Percentiles rank a stretch among this genome's conserved stretches.
Conservation (phyloP, 768 basidiomycete species). For the Termitomyces sp. region DNA sequence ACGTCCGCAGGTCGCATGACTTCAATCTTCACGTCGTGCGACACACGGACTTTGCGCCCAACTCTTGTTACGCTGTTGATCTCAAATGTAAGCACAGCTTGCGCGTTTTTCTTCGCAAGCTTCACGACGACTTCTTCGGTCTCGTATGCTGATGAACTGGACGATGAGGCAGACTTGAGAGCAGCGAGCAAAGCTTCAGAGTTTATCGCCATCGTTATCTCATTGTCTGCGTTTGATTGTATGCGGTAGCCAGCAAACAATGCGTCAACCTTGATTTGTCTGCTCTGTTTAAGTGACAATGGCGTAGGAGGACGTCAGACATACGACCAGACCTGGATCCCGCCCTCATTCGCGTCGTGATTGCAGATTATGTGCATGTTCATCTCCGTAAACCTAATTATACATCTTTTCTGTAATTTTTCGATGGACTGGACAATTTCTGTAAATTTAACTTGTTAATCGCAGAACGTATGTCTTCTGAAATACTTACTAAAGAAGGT, state of each 20-base stretch:
- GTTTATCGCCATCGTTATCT: conserved; percentile 69
- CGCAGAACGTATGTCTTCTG: neutral
- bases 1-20: conserved; percentile 75
- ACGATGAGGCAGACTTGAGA: conserved; percentile 57
- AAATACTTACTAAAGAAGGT: conserved; percentile 47
- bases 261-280: conserved; percentile 61
- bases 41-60: conserved; percentile 59
- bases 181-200: conserved; percentile 73
- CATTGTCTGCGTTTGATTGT: conserved; percentile 80
- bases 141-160: conserved; percentile 41
- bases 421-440: conserved; percentile 80
- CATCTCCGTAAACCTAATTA: conserved; percentile 71
- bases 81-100: conserved; percentile 73
- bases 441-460: conserved; percentile 21
- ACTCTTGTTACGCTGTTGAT: conserved; percentile 61
- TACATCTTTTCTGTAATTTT: conserved; percentile 79
- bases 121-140: conserved; percentile 73
- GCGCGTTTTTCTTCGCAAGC: conserved; percentile 81
- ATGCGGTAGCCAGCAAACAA: conserved; percentile 78
- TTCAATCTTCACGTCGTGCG: conserved; percentile 80
- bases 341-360: conserved; percentile 72
- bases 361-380: conserved; percentile 84
- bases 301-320: conserved; percentile 1
- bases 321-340: conserved; percentile 79
- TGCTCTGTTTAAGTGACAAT: conserved; percentile 16